These are phyloP conservation scores for Fusarium aywerte DNA, from an alignment of 2,329 filamentous ascomycete genomes.

Conservation along the genomic window DNA sequence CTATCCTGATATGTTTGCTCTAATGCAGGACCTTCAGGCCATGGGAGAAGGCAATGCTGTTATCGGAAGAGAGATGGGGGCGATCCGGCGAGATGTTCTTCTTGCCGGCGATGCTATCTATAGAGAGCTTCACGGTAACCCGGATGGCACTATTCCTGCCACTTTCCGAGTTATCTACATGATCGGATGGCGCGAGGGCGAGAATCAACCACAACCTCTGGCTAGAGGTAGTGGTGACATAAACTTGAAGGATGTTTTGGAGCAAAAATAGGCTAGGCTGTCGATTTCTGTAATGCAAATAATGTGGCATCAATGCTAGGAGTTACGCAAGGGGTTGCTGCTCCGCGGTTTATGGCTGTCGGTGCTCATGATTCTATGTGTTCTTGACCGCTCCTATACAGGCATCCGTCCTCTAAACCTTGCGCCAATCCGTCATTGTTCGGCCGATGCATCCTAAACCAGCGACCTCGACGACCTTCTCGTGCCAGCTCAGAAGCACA, in stretches of 20 bases:
- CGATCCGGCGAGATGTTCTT: constrained; percentile 83
- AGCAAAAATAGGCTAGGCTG: constrained; percentile 54
- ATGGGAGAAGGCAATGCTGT: constrained; percentile 98
- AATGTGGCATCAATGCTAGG: constrained; percentile 20
- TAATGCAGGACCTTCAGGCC: constrained; percentile 93
- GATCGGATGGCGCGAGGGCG: constrained; percentile 96
- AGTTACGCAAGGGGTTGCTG: neutral
- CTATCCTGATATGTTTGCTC: constrained; percentile 86
- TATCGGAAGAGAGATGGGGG: constrained; percentile 81
- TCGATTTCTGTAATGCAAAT: constrained; percentile 22
- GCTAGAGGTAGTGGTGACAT: constrained; percentile 85
- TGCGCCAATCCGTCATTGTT: constrained; percentile 96
- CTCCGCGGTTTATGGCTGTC: constrained; percentile 14
- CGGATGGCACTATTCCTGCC: constrained; percentile 80
- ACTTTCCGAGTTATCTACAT: constrained; percentile 97
- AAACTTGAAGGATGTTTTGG: constrained; percentile 84
- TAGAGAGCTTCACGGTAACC: constrained; percentile 83
- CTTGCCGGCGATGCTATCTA: constrained; percentile 92
- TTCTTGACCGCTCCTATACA: constrained; percentile 25
- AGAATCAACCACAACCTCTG: constrained; percentile 81
- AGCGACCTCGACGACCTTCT: constrained; percentile 95
- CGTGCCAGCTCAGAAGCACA: constrained; percentile 96
- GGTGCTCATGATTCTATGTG: constrained; percentile 37
- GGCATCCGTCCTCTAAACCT: constrained; percentile 57
- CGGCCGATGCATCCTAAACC: constrained; percentile 91